Conservation (phyloP, 164 flowering plant species). For the Cinnamomum chago region DNA sequence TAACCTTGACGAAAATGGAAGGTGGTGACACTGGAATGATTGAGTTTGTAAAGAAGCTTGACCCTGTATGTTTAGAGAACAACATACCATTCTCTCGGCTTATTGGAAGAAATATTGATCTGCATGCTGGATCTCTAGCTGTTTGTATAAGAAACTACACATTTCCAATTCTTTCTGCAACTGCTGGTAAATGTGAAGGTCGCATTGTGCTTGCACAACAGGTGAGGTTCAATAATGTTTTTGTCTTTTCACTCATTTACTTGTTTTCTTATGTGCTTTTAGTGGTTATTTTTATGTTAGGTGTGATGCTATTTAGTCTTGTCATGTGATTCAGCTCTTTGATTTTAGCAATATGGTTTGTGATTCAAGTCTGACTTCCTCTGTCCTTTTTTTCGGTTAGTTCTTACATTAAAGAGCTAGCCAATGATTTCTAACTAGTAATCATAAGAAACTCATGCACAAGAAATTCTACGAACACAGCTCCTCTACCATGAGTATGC, state of each 20-base stretch:
- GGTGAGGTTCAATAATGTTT: conserved; percentile 49
- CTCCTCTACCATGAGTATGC: no score
- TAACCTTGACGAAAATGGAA: conserved; percentile 71
- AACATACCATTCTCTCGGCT: conserved; percentile 84
- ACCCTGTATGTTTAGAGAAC: conserved; percentile 61
- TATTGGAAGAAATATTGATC: conserved; percentile 65
- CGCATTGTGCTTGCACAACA: conserved; percentile 90
- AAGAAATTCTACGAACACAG: no score
- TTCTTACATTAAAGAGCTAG: no score
- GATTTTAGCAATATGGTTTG: neutral
- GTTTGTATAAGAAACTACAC: conserved; percentile 77
- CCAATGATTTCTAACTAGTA: no score
- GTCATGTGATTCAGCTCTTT: neutral
- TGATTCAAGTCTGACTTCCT: no score
- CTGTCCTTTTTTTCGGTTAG: no score
- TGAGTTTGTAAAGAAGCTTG: conserved; percentile 77
- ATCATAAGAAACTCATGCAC: no score
- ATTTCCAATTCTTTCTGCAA: conserved; percentile 68
- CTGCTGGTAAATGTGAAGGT: conserved; percentile 87
- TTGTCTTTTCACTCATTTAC: neutral
- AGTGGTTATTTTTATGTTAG: neutral
- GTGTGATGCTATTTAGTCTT: neutral
- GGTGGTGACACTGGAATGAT: conserved; percentile 95
- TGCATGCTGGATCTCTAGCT: conserved; percentile 64
- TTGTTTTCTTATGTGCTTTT: conserved; percentile 1